phyloP scores from a whole-genome alignment of 208 protist species.

The Porcisia hertigi region DNA sequence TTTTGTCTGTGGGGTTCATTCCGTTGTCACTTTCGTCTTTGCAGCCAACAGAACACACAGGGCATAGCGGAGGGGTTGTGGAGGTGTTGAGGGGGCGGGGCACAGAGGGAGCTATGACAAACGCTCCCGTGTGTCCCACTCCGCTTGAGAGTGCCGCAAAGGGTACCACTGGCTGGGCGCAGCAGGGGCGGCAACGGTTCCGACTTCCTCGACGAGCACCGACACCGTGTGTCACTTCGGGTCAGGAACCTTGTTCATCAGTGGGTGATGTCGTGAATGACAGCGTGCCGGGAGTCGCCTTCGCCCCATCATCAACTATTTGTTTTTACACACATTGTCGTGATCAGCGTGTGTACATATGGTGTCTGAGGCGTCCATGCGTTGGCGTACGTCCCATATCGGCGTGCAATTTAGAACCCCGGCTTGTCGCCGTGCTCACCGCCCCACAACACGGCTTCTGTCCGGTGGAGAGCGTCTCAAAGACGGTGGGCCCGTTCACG shows the following conservation, averaged over 20 bases:
- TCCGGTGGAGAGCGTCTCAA: slow-evolving; percentile 33
- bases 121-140: neutral
- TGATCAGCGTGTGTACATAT: slow-evolving; percentile 76
- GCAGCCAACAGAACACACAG: neutral
- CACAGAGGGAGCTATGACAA: neutral
- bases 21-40: slow-evolving; percentile 7
- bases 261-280: neutral
- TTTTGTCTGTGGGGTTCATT: slow-evolving; percentile 33
- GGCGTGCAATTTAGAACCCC: neutral
- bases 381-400: neutral
- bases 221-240: neutral
- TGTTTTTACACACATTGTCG: slow-evolving; percentile 84
- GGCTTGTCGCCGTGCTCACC: slow-evolving; percentile 43
- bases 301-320: slow-evolving; percentile 5
- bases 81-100: neutral
- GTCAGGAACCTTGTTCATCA: neutral
- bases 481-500: neutral
- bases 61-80: neutral
- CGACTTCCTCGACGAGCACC: slow-evolving; percentile 21
- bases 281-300: neutral
- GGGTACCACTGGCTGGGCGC: neutral
- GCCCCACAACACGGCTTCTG: slow-evolving; percentile 83
- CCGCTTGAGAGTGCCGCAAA: neutral
- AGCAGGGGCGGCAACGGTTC: slow-evolving; percentile 31
- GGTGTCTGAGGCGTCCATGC: slow-evolving; percentile 17